phyloP scores from a whole-genome alignment of 2,329 filamentous ascomycete species.

The Fusarium irregulare region DNA sequence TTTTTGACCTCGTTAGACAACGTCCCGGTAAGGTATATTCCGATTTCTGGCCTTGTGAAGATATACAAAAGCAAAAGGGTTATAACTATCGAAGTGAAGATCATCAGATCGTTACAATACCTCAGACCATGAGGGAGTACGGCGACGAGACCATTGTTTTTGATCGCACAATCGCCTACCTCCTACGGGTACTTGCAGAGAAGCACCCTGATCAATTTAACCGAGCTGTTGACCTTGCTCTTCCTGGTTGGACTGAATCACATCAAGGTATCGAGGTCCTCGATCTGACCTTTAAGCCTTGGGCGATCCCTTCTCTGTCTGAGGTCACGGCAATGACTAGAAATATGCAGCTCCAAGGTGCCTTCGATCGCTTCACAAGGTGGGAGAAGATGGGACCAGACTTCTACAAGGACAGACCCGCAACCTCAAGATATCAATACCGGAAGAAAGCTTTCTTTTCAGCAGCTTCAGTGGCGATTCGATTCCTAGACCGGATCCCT shows the following conservation, averaged over 20 bases:
- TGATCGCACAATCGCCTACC: not conserved
- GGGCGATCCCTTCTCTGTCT: not conserved
- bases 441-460: conserved; percentile 1
- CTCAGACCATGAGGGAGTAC: not conserved
- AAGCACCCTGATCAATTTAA: not conserved
- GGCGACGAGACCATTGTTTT: not conserved
- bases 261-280: not conserved
- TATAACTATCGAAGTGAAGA: too few species aligned
- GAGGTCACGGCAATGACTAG: not conserved
- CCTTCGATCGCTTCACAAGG: not conserved
- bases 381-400: not conserved
- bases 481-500: conserved; percentile 3
- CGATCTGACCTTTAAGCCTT: not conserved
- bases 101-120: too few species aligned
- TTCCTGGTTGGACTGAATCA: not conserved
- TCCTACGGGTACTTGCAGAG: not conserved
- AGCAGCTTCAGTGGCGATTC: conserved; percentile 11
- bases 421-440: not conserved
- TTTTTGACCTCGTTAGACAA: not conserved
- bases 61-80: too few species aligned
- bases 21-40: not conserved
- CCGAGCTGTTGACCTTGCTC: not conserved
- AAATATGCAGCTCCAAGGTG: not conserved
- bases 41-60: too few species aligned
- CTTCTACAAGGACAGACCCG: rapidly evolving